A percentile compares a stretch with the other conserved stretches of the same genome.
These are phyloP conservation scores for Colletotrichum sp. DNA, from an alignment of 2,329 filamentous ascomycete genomes.

Conservation along the genomic window DNA sequence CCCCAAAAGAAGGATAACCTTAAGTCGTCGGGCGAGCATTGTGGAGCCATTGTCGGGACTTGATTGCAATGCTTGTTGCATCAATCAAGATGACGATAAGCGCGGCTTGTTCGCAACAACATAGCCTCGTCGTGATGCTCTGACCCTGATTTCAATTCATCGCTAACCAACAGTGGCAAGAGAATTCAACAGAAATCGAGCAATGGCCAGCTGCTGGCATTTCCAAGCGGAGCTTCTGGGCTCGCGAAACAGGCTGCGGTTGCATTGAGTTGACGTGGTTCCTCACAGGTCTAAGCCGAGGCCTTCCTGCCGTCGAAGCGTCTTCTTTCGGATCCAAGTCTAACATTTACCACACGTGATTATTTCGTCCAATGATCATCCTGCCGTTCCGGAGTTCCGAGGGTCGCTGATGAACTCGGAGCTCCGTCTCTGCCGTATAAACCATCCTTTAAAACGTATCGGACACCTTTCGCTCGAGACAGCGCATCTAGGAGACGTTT, in stretches of 20 bases:
- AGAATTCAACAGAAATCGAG: not conserved
- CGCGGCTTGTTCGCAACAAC: not conserved
- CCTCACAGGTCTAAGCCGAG: not conserved
- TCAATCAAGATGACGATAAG: not conserved
- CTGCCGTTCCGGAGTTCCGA: not conserved
- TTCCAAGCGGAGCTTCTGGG: not conserved
- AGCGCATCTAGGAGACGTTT: not conserved
- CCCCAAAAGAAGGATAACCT: not conserved
- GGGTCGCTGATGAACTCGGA: not conserved
- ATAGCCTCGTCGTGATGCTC: not conserved
- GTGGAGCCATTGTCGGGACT: not conserved
- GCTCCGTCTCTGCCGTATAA: not conserved
- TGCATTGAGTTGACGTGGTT: not conserved
- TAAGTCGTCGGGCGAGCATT: not conserved
- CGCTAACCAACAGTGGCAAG: not conserved
- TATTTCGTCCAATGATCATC: not conserved
- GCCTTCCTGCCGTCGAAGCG: not conserved
- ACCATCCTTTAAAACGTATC: not conserved
- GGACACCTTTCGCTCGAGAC: accelerated
- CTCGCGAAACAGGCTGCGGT: not conserved
- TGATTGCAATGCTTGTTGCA: not conserved
- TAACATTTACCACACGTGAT: not conserved
- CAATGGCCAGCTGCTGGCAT: not conserved
- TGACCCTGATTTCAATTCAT: not conserved
- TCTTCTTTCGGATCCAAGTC: not conserved